Percentiles rank a stretch among this genome's conserved stretches.
phyloP scores from a whole-genome alignment of 352 stramenopile genomes.

The Phytophthora hybrid region DNA sequence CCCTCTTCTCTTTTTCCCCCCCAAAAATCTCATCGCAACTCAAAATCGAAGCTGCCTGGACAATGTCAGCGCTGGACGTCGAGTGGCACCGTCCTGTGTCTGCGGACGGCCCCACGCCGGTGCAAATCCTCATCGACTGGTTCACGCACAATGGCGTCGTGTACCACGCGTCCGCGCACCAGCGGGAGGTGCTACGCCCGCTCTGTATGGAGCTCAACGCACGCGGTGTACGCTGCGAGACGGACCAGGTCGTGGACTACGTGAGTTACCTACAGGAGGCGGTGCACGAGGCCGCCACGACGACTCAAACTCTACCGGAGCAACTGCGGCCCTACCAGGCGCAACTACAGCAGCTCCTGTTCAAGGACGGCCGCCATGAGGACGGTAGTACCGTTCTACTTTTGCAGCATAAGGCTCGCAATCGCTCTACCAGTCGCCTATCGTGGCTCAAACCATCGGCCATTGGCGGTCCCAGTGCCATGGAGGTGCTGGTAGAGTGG shows the following conservation, averaged over 20 bases:
- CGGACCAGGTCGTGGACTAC: conserved; percentile 32
- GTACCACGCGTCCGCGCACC: conserved; percentile 36
- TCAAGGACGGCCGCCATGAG: background rate
- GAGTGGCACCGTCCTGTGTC: conserved; percentile 25
- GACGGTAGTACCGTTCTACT: background rate
- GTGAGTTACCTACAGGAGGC: conserved; percentile 32
- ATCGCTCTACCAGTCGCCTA: conserved; percentile 16
- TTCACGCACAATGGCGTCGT: conserved; percentile 34
- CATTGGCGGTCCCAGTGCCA: conserved; percentile 27
- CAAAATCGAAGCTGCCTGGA: background rate
- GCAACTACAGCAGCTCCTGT: conserved; percentile 23
- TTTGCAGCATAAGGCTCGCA: background rate
- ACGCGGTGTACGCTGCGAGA: conserved; percentile 27
- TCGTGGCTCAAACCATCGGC: conserved; percentile 36
- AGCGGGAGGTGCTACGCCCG: conserved; percentile 26
- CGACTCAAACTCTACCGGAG: conserved; percentile 12
- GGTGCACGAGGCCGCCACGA: conserved; percentile 18
- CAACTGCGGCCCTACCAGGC: conserved; percentile 22
- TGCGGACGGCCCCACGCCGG: conserved; percentile 23
- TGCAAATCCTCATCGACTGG: conserved; percentile 37
- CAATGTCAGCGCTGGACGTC: conserved; percentile 15
- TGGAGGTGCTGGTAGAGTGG: conserved; percentile 41
- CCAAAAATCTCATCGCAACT: background rate
- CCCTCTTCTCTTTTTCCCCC: background rate
- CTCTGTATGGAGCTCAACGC: conserved; percentile 35